phyloP scores from a whole-genome alignment of 352 stramenopile genomes.

The Globisporangium splendens region DNA sequence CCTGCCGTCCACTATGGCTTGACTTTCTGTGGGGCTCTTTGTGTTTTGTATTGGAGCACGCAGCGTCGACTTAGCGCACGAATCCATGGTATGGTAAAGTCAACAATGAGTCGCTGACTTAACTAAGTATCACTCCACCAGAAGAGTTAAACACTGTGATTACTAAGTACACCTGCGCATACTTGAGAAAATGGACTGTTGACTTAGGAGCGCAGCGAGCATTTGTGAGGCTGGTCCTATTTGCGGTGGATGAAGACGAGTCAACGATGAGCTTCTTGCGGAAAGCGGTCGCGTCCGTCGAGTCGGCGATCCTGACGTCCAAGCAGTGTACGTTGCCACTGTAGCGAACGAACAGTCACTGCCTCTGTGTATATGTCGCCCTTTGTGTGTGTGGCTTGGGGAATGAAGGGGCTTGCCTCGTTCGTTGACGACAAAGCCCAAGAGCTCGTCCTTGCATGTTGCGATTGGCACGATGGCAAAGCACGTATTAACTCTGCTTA shows the following conservation, averaged over 20 bases:
- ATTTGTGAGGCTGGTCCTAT: background rate
- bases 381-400: background rate
- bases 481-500: too few relatives aligned
- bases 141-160: too few relatives aligned
- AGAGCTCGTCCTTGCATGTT: too few relatives aligned
- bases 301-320: constrained; percentile 74
- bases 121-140: background rate
- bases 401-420: too few relatives aligned
- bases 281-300: constrained; percentile 62
- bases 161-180: too few relatives aligned
- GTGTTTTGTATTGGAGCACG: too few relatives aligned
- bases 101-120: background rate
- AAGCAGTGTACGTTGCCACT: constrained; percentile 60
- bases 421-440: too few relatives aligned
- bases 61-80: too few relatives aligned
- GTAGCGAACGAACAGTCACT: background rate
- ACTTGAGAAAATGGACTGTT: background rate
- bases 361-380: background rate
- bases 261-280: constrained; percentile 70
- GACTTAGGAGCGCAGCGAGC: background rate
- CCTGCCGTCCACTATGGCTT: background rate
- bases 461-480: too few relatives aligned
- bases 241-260: too few relatives aligned
- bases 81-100: background rate
- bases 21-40: too few relatives aligned